Percentiles rank a stretch among this genome's conserved stretches.
These are phyloP conservation scores for Saccharomycopsis sp. DNA, from an alignment of 805 yeast genomes.

Conservation along the genomic window DNA sequence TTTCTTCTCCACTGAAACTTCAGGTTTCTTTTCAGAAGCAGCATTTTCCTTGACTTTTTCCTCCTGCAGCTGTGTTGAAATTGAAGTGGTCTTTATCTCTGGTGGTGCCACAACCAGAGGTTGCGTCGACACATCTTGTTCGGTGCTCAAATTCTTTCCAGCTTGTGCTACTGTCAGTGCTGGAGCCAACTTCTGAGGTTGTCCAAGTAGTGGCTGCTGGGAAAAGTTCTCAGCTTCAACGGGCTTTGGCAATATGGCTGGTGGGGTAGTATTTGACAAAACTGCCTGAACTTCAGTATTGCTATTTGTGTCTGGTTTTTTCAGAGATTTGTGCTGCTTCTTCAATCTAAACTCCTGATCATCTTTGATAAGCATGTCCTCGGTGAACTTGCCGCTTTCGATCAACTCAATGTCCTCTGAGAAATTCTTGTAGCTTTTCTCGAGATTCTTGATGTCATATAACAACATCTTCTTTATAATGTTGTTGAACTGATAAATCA, in stretches of 20 bases:
- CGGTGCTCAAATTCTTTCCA: too few species aligned
- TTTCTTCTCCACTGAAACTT: too few species aligned
- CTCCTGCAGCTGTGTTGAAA: neutral
- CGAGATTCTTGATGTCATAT: constrained; percentile 18
- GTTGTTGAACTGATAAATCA: constrained; percentile 16
- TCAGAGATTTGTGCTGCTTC: constrained; percentile 1
- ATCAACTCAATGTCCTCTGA: constrained; percentile 12
- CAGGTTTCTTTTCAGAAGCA: neutral
- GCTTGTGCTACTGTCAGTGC: too few species aligned
- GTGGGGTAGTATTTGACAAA: too few species aligned
- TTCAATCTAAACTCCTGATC: constrained; percentile 13
- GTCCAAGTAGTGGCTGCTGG: too few species aligned
- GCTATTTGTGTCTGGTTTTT: neutral
- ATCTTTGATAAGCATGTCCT: constrained; percentile 17
- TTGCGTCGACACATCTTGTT: too few species aligned
- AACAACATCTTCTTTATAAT: constrained; percentile 17
- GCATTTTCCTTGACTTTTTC: neutral
- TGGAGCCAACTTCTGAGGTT: too few species aligned
- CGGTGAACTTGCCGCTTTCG: constrained; percentile 17
- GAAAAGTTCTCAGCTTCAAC: too few species aligned
- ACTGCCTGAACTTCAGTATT: neutral
- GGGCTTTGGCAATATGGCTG: too few species aligned
- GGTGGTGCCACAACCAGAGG: too few species aligned
- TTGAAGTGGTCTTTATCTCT: too few species aligned
- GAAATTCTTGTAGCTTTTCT: constrained; percentile 15